Evolutionary conservation across 768 basidiomycete species (phyloP).

Genomic region (Tulasnella calospora): DNA sequence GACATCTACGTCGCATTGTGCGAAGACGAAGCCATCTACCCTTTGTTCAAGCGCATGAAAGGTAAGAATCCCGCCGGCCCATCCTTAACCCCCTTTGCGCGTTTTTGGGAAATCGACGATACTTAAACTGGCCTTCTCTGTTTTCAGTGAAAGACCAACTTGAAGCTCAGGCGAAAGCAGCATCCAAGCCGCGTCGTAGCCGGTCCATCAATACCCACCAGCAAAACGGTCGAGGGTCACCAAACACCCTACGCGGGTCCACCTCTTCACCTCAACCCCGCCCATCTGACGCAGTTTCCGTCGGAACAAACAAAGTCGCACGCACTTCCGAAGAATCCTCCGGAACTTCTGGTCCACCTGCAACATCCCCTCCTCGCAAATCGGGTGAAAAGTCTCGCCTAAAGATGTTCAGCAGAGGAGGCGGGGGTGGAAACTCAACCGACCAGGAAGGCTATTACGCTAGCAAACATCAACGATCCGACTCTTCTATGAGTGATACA

Average conservation of each 20-base stretch:
- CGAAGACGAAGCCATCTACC: conserved; percentile 84
- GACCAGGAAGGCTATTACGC: background rate
- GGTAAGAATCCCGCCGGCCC: conserved; percentile 46
- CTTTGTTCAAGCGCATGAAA: conserved; percentile 79
- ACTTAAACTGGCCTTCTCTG: conserved; percentile 21
- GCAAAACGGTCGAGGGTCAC: conserved; percentile 13
- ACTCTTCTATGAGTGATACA: background rate
- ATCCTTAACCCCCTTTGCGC: background rate
- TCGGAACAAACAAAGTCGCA: background rate
- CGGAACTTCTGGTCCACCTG: background rate
- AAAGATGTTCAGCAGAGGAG: conserved; percentile 8
- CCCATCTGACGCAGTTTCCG: background rate
- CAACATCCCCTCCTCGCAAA: conserved; percentile 2
- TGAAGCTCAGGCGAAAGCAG: conserved; percentile 54
- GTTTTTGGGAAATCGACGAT: background rate
- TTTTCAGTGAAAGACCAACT: conserved; percentile 71
- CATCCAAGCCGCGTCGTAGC: conserved; percentile 28
- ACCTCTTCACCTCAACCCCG: conserved; percentile 21
- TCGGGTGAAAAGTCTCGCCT: conserved; percentile 17
- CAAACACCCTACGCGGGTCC: conserved; percentile 9
- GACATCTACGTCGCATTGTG: conserved; percentile 85
- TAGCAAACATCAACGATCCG: background rate
- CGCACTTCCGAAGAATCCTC: conserved; percentile 18
- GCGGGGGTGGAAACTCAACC: background rate
- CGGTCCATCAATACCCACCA: conserved; percentile 26